A percentile compares a stretch with the other conserved stretches of the same genome.
Conservation (phyloP, 495 filamentous ascomycete species). For the Aspergillus egyptiacus region DNA sequence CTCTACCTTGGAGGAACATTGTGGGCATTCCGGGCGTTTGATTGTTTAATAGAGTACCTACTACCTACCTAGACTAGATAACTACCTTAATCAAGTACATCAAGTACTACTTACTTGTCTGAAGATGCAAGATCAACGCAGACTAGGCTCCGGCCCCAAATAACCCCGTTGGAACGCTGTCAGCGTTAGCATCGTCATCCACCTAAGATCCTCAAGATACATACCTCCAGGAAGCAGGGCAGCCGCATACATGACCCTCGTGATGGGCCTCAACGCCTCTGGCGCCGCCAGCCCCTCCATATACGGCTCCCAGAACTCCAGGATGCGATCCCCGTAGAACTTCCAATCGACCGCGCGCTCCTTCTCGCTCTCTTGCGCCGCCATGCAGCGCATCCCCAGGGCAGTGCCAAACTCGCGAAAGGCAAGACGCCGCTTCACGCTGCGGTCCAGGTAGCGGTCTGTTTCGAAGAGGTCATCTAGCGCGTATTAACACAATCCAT, state of each 20-base stretch:
- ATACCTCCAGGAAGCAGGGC: constrained; percentile 58
- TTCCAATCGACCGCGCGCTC: constrained; percentile 37
- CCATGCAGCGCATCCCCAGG: constrained; percentile 51
- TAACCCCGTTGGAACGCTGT: constrained; percentile 36
- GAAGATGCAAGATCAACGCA: not conserved
- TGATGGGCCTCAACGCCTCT: constrained; percentile 53
- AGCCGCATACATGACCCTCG: constrained; percentile 60
- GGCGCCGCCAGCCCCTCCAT: constrained; percentile 33
- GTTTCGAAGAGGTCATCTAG: constrained; percentile 40
- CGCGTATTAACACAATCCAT: not conserved
- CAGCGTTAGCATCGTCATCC: not conserved
- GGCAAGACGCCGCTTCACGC: constrained; percentile 43
- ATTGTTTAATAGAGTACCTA: not conserved
- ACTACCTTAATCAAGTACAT: no score
- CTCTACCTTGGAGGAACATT: constrained; percentile 56
- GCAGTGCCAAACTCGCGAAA: constrained; percentile 61
- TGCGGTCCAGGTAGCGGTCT: constrained; percentile 36
- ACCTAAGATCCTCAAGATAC: constrained; percentile 12
- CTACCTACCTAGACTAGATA: no score
- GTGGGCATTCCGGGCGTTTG: constrained; percentile 65
- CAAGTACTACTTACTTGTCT: no score
- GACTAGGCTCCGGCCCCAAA: constrained; percentile 30
- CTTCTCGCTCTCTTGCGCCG: constrained; percentile 32
- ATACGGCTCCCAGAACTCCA: constrained; percentile 49
- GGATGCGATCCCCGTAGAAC: constrained; percentile 38